phyloP scores from a whole-genome alignment of 2,329 filamentous ascomycete species.

The Ophiostoma sp. region DNA sequence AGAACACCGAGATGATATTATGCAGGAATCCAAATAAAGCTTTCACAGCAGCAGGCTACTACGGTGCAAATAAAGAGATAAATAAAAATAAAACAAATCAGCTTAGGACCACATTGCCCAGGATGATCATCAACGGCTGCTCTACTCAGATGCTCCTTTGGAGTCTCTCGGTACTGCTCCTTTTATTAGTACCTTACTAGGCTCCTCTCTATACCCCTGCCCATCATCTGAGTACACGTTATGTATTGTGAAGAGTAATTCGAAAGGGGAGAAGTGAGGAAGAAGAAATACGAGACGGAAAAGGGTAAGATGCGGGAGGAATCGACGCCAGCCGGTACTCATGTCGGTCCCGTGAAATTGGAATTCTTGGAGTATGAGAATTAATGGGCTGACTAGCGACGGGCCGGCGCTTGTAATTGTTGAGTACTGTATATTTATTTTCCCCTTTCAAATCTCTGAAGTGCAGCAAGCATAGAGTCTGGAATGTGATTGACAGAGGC shows the following conservation, averaged over 20 bases:
- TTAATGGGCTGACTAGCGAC: not conserved
- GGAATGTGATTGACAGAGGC: conserved; percentile 6
- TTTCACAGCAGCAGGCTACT: too few species aligned
- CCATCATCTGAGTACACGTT: not conserved
- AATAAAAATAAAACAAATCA: not conserved
- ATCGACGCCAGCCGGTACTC: not conserved
- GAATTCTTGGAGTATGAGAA: not conserved
- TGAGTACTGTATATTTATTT: not conserved
- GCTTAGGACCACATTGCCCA: not conserved
- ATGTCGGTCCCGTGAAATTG: not conserved
- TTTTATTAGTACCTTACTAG: not conserved
- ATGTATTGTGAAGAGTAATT: too few species aligned
- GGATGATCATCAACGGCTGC: not conserved
- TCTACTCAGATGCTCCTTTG: not conserved
- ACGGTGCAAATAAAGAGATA: not conserved
- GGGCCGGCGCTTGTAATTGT: not conserved
- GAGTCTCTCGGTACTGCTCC: not conserved
- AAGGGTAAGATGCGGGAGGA: not conserved
- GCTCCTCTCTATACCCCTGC: not conserved
- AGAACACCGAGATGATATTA: not conserved
- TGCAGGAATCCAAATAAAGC: not conserved
- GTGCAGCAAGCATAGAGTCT: not conserved
- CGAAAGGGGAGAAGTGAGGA: too few species aligned
- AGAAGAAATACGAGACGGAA: not conserved
- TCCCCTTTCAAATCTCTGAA: not conserved